phyloP scores from a whole-genome alignment of 2,329 filamentous ascomycete species.

The Colletotrichum camelliae region DNA sequence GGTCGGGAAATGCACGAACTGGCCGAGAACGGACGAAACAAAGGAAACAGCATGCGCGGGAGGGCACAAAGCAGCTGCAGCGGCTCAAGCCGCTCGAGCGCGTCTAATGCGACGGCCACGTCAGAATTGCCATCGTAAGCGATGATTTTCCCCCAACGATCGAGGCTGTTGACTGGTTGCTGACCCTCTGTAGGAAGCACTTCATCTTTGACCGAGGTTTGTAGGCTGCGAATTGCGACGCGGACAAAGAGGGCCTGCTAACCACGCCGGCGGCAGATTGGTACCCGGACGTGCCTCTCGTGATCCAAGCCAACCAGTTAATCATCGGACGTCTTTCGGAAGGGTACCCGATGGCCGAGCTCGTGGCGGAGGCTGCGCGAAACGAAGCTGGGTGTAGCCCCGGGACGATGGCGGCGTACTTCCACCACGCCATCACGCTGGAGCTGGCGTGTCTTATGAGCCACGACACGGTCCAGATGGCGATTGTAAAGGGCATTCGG shows the following conservation, averaged over 20 bases:
- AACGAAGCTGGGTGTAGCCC: slow-evolving; percentile 14
- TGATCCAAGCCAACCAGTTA: slow-evolving; percentile 17
- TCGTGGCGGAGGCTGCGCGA: slow-evolving; percentile 8
- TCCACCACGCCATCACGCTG: slow-evolving; percentile 12
- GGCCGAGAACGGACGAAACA: neutral
- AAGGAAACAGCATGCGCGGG: slow-evolving; percentile 3
- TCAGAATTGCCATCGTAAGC: neutral
- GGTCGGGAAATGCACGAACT: neutral
- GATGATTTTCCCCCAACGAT: neutral
- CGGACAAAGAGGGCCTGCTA: neutral
- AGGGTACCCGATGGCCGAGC: slow-evolving; percentile 6
- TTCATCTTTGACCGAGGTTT: slow-evolving; percentile 20
- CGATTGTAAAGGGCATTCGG: slow-evolving; percentile 10
- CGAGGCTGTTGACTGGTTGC: neutral
- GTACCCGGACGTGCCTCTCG: slow-evolving; percentile 18
- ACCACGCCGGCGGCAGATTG: neutral
- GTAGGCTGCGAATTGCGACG: neutral
- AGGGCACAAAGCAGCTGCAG: slow-evolving; percentile 11
- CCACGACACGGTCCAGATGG: slow-evolving; percentile 13
- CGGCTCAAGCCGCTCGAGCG: slow-evolving; percentile 14
- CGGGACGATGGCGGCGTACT: slow-evolving; percentile 19
- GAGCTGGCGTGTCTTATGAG: slow-evolving; percentile 19
- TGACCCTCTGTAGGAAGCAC: neutral
- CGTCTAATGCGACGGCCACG: neutral
- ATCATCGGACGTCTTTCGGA: slow-evolving; percentile 16